Conservation (phyloP, 2,329 filamentous ascomycete species). For the Fusarium sacchari region DNA sequence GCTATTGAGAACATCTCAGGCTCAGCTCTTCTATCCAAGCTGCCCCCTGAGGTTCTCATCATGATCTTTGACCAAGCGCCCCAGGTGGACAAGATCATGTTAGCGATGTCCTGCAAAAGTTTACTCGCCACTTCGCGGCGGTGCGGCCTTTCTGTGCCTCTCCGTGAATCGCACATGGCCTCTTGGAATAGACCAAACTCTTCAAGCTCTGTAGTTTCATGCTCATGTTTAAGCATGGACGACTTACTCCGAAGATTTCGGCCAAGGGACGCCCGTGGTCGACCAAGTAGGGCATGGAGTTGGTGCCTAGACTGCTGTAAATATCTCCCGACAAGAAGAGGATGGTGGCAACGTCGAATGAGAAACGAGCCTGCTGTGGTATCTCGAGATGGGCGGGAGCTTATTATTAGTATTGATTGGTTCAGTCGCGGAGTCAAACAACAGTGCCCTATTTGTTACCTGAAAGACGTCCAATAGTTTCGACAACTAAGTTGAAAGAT, state of each 20-base stretch:
- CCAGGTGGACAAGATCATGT: conserved; percentile 23
- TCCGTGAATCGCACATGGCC: conserved; percentile 14
- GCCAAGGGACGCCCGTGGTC: conserved; percentile 24
- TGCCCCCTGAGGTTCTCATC: conserved; percentile 44
- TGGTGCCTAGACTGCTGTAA: conserved; percentile 39
- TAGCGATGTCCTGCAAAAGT: conserved; percentile 37
- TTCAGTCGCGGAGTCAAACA: conserved; percentile 27
- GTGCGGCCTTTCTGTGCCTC: conserved; percentile 27
- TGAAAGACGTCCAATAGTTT: not conserved
- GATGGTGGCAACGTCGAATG: conserved; percentile 31
- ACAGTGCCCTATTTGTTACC: conserved; percentile 37
- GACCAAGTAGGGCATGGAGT: conserved; percentile 21
- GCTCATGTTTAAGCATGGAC: conserved; percentile 20
- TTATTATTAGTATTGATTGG: conserved; percentile 22
- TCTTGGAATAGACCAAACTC: not conserved
- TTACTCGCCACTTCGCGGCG: conserved; percentile 34
- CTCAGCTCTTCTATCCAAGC: conserved; percentile 22
- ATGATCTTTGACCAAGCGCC: conserved; percentile 32
- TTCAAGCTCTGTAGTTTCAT: not conserved
- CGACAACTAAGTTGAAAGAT: too few species aligned
- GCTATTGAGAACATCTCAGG: not conserved
- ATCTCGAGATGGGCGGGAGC: not conserved
- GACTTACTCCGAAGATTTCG: conserved; percentile 29
- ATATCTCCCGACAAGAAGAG: conserved; percentile 34
- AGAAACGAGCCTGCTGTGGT: not conserved